Evolutionary conservation across 2,329 filamentous ascomycete species (phyloP), one percentile per base, ranked within the genome.

Genomic region (Xylaria sp.): DNA sequence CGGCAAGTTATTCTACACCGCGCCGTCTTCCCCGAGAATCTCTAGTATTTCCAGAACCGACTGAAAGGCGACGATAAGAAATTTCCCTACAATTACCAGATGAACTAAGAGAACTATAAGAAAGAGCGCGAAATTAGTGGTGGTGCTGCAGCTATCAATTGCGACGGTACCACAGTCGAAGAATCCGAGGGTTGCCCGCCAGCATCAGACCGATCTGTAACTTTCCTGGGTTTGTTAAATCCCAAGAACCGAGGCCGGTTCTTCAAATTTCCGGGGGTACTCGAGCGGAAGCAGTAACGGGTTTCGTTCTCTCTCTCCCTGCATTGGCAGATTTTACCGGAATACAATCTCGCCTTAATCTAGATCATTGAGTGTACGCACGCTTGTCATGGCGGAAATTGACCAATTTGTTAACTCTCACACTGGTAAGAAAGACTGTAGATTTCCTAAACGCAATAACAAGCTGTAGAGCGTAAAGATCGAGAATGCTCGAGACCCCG

Each of bases 291-390:
- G 85, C 93, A 97, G 82, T 90, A 94, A 77, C 87, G 91, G 76
- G 97, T 99, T 92, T 96, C 96, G 28, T 98, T 99, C 79, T 96
- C 96, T 15, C 98, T 95, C 96, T 95, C 96, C 56, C 97, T 93
- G 48, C 28, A 97, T 99, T 80, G 96, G 96, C 82, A 97, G 97
- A 83, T 98, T 95, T 1, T 98, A 97, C 88, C 90, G 96, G 77
- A 99, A 99, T 80, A 96, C 99, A 80, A 98, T 99, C 76, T 98
- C 96, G 0, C 96, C 96, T 12, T 90, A 96, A 65, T 89, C 93
- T 72, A 96, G 96, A 82, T 90, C 99, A 50, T 84, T 99, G 68
- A 2, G 28, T 92, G 96, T 99, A 52, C 92, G 96, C 76, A 96
- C 99, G 81, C 98, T 98, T 84, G 84, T 98, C 76, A 98, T 99